Conservation (phyloP, 2,329 filamentous ascomycete species). For the Mycogone perniciosa region DNA sequence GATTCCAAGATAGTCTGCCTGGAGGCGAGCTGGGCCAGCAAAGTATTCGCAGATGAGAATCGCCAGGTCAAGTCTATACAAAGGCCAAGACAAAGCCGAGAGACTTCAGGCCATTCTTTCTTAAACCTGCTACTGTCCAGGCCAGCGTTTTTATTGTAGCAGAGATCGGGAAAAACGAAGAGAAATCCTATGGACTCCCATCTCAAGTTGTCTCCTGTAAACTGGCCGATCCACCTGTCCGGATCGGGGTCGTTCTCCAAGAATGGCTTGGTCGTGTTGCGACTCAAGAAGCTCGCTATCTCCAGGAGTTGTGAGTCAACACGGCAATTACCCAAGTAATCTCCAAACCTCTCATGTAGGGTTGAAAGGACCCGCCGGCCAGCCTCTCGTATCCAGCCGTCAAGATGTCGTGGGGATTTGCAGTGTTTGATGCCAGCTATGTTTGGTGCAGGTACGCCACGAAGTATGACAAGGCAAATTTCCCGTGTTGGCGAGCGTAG, state of each 20-base stretch:
- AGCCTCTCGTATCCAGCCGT: slow-evolving; percentile 28
- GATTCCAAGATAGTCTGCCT: slow-evolving; percentile 32
- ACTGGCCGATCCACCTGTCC: slow-evolving; percentile 33
- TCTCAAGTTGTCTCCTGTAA: slow-evolving; percentile 31
- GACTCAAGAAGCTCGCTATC: slow-evolving; percentile 29
- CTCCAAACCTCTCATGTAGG: slow-evolving; percentile 27
- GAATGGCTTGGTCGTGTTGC: slow-evolving; percentile 32
- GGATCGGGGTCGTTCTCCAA: slow-evolving; percentile 29
- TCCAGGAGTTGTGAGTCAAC: slow-evolving; percentile 28
- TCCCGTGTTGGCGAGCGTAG: slow-evolving; percentile 27
- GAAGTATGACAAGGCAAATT: slow-evolving; percentile 32
- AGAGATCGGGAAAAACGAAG: slow-evolving; percentile 15
- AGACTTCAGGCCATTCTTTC: slow-evolving; percentile 8
- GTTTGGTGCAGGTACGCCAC: slow-evolving; percentile 26
- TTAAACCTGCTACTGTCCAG: neutral
- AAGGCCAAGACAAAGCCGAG: slow-evolving; percentile 11
- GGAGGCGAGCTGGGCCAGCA: slow-evolving; percentile 32
- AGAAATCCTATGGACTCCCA: slow-evolving; percentile 40
- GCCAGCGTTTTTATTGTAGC: neutral
- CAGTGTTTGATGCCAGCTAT: slow-evolving; percentile 17
- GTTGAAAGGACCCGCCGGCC: slow-evolving; percentile 25
- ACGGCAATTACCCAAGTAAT: slow-evolving; percentile 19
- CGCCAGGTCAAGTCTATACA: slow-evolving; percentile 15
- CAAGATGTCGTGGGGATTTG: slow-evolving; percentile 13
- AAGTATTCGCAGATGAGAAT: slow-evolving; percentile 27